Conservation (phyloP, 495 filamentous ascomycete species). For the Platismatia glauca region DNA sequence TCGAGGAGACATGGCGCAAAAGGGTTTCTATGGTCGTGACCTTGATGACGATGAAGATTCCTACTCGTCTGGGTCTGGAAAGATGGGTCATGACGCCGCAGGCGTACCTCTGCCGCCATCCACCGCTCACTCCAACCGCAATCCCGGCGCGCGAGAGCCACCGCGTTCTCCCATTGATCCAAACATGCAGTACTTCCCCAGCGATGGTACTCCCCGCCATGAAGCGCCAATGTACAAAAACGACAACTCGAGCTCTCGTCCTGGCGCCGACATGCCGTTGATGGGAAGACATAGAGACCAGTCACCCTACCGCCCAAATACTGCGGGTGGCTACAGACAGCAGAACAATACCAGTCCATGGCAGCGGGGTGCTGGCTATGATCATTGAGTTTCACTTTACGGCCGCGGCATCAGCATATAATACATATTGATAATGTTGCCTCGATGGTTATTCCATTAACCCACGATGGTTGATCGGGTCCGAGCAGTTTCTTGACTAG, state of each 20-base stretch:
- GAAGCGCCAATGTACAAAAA: conserved; percentile 31
- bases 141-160: conserved; percentile 26
- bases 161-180: conserved; percentile 55
- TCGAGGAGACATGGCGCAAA: conserved; percentile 68
- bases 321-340: conserved; percentile 31
- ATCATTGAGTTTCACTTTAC: conserved; percentile 36
- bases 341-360: conserved; percentile 55
- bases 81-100: conserved; percentile 25
- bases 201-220: conserved; percentile 31
- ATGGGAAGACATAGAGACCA: conserved; percentile 10
- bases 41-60: conserved; percentile 76
- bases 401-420: conserved; percentile 13
- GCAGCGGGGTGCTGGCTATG: conserved; percentile 60
- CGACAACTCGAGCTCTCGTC: conserved; percentile 27
- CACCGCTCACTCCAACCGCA: conserved; percentile 28
- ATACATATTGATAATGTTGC: conserved; percentile 16
- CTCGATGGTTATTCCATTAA: conserved; percentile 7
- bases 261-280: conserved; percentile 23
- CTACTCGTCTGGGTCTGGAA: conserved; percentile 39
- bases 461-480: conserved; percentile 8
- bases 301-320: conserved; percentile 26
- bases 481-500: conserved; percentile 2
- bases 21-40: conserved; percentile 54
- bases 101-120: conserved; percentile 33
- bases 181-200: conserved; percentile 53